A percentile compares a stretch with the other conserved stretches of the same genome.
Conservation (phyloP, 805 yeast genomes). For the Teunomyces gatunensis region DNA sequence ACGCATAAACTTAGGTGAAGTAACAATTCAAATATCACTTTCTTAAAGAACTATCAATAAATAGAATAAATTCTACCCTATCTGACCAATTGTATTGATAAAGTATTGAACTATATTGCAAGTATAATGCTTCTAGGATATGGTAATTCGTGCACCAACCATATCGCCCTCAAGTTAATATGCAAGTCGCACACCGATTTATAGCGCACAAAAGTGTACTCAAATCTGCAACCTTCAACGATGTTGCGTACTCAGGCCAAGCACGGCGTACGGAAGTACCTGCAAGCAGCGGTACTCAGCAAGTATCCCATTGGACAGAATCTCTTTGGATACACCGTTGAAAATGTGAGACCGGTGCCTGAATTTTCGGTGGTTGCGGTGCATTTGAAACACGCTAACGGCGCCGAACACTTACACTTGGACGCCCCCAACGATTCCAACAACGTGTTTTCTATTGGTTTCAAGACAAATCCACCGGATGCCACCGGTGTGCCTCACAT, state of each 20-base stretch:
- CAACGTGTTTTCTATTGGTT: conserved; percentile 84
- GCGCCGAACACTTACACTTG: conserved; percentile 80
- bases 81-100: too few relatives aligned
- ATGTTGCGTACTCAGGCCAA: conserved; percentile 1
- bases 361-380: conserved; percentile 81
- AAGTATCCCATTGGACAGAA: conserved; percentile 64
- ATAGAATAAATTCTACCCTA: too few relatives aligned
- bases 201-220: not conserved
- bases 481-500: conserved; percentile 96
- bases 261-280: conserved; percentile 1
- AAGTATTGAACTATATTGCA: too few relatives aligned
- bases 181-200: not conserved
- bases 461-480: conserved; percentile 93
- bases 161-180: too few relatives aligned
- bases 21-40: too few relatives aligned
- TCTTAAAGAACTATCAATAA: too few relatives aligned
- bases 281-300: conserved; percentile 3
- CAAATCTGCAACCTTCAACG: not conserved
- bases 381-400: conserved; percentile 68
- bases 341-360: conserved; percentile 67
- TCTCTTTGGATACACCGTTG: conserved; percentile 66
- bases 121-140: too few relatives aligned
- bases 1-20: too few relatives aligned
- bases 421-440: conserved; percentile 76
- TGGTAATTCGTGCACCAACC: too few relatives aligned